Conservation (phyloP, 331 rosid species). For the Malus hybrid region DNA sequence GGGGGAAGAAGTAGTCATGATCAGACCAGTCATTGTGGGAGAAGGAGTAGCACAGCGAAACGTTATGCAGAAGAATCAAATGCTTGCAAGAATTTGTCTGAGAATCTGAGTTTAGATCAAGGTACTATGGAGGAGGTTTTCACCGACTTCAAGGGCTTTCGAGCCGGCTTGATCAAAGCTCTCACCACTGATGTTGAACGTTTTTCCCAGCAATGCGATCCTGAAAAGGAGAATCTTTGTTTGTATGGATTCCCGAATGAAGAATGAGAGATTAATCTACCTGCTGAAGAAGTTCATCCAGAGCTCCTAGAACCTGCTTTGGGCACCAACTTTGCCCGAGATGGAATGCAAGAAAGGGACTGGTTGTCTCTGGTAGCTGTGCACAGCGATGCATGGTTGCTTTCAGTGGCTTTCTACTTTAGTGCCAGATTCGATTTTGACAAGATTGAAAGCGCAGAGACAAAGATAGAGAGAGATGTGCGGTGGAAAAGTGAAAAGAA, state of each 20-base stretch:
- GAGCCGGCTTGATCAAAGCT: conserved; percentile 53
- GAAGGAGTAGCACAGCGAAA: conserved; percentile 19
- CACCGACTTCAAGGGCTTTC: conserved; percentile 56
- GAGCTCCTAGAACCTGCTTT: conserved; percentile 60
- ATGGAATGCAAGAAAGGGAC: conserved; percentile 55
- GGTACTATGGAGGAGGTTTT: conserved; percentile 46
- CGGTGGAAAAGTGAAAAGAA: too few species aligned
- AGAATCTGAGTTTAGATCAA: conserved; percentile 40
- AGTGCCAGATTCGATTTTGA: conserved; percentile 52
- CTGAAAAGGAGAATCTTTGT: conserved; percentile 56
- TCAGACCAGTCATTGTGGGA: conserved; percentile 12
- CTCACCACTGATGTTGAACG: conserved; percentile 32
- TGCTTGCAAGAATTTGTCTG: conserved; percentile 28
- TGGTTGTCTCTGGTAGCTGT: conserved; percentile 55
- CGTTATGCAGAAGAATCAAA: conserved; percentile 36
- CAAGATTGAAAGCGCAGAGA: conserved; percentile 29
- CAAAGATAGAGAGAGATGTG: too few species aligned
- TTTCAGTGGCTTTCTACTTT: conserved; percentile 48
- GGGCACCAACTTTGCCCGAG: conserved; percentile 64
- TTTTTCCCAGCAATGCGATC: not conserved
- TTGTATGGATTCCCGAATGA: conserved; percentile 50
- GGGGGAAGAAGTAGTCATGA: conserved; percentile 22
- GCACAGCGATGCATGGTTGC: conserved; percentile 58
- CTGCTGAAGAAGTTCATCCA: conserved; percentile 61
- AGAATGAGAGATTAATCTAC: conserved; percentile 51